Percentiles rank a stretch among this genome's conserved stretches.
Conservation (phyloP, 768 basidiomycete genomes). For the Daedalea quercina region DNA sequence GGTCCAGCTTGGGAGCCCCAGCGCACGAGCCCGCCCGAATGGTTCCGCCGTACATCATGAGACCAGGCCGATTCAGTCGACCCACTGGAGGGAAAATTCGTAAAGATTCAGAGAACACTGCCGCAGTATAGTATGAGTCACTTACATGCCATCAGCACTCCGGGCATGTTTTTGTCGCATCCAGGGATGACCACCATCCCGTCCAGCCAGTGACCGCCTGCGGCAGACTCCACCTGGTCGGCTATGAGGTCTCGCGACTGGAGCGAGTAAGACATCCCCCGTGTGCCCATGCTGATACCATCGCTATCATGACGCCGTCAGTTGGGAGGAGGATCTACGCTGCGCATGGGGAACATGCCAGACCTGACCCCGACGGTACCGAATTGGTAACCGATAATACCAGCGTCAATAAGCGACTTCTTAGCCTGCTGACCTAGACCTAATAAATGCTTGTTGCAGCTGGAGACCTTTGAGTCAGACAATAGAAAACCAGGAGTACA, state of each 20-base stretch:
- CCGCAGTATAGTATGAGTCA: constrained; percentile 13
- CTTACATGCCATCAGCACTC: constrained; percentile 93
- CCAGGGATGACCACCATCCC: constrained; percentile 97
- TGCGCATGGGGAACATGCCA: neutral
- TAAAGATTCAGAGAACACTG: too few species aligned
- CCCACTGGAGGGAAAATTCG: constrained; percentile 51
- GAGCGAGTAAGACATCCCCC: constrained; percentile 91
- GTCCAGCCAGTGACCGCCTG: constrained; percentile 95
- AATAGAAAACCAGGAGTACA: too few species aligned
- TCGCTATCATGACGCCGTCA: constrained; percentile 45
- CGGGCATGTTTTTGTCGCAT: constrained; percentile 99
- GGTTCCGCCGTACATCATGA: constrained; percentile 98
- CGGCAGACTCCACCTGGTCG: constrained; percentile 93
- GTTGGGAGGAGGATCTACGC: neutral
- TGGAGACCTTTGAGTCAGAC: constrained; percentile 23
- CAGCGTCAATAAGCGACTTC: constrained; percentile 59
- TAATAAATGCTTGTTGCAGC: constrained; percentile 93
- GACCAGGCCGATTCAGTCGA: constrained; percentile 87
- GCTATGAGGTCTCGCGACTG: constrained; percentile 98
- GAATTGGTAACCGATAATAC: constrained; percentile 93
- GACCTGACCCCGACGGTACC: constrained; percentile 83
- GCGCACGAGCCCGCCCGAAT: constrained; percentile 92
- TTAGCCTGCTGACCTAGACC: constrained; percentile 86
- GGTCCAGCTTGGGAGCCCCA: constrained; percentile 82
- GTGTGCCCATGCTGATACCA: constrained; percentile 97